phyloP scores from a whole-genome alignment of 2,329 filamentous ascomycete genomes.

The Aspergillus versicolor region DNA sequence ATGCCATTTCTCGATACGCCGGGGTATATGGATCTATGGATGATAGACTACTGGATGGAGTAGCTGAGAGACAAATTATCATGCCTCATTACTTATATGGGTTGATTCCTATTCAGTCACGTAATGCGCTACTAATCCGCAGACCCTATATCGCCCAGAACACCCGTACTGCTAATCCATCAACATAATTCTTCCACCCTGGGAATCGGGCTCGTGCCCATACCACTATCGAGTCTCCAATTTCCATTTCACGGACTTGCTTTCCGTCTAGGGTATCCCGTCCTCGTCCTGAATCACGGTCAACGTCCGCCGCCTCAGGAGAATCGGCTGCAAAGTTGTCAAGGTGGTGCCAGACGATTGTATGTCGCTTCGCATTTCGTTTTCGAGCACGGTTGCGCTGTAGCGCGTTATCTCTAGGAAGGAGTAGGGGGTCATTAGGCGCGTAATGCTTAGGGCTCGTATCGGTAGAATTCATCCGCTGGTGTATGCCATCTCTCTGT shows the following conservation, averaged over 20 bases:
- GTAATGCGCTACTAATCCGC: background rate
- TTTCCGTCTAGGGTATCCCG: conserved; percentile 36
- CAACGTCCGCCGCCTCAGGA: conserved; percentile 31
- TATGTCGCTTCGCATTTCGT: conserved; percentile 21
- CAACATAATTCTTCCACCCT: conserved; percentile 37
- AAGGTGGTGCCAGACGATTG: conserved; percentile 37
- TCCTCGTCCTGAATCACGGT: conserved; percentile 32
- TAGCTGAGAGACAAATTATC: no score
- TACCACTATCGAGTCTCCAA: conserved; percentile 39
- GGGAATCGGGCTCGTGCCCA: conserved; percentile 40
- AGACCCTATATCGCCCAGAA: conserved; percentile 37
- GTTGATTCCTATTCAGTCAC: background rate
- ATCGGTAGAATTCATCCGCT: conserved; percentile 18
- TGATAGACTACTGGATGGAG: background rate
- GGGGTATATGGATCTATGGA: background rate
- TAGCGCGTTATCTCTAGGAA: conserved; percentile 29
- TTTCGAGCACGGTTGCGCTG: conserved; percentile 31
- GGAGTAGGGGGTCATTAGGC: conserved; percentile 27
- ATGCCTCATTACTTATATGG: background rate
- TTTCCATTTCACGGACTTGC: conserved; percentile 31
- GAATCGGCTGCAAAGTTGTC: conserved; percentile 33
- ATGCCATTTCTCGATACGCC: background rate
- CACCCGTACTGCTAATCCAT: conserved; percentile 30
- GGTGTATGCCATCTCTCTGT: conserved; percentile 16
- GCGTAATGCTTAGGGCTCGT: conserved; percentile 18